Evolutionary conservation across 23 red algal species (phyloP), one percentile per base, ranked within the genome.

Genomic region (Gracilaria gracilis): DNA sequence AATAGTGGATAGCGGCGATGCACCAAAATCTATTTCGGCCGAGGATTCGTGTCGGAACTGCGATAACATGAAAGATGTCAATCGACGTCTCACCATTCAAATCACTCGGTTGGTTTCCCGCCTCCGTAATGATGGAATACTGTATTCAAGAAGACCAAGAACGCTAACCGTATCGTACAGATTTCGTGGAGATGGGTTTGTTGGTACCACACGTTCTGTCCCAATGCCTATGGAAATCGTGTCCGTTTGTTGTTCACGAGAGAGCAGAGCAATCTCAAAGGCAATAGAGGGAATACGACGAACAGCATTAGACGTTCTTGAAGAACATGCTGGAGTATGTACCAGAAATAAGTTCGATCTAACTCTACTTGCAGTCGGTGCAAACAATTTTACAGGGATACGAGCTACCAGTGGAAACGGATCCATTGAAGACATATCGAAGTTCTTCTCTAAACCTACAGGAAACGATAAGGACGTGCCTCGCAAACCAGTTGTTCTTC

Each of bases 121-220:
- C 27, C 64, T 90, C 27, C 53, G 73, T 6, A 28, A 47, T 57
- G 87, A 90, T 79, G 57, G 73, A 28, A 21, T 65, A 57, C 9
- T 81, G 35, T 80, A 61, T 57, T 61, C 32, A 50, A 70, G 87
- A 16, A 25, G 87, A 81, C 87, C 87, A 39, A 81, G 51, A 36
- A 69, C 87, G 34, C 36, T 90, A 40, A 80, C 87, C 9, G 76
- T 90, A 23, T 70, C 67, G 25, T 81, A 80, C 48, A 47, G 87
- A 35, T 90, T 90, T 71, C 71, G 87, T n/a, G 87, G 74, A 19
- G 74, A 90, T 50, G 87, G 87, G 25, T 90, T 76, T 55, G 35
- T 61, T 42, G 57, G 37, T 1, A 67, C 87, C 1, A 39, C 42
- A 0, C 87, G 87, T 33, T 71, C 74, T 55, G 51, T 79, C 11